phyloP scores from a whole-genome alignment of 2,329 filamentous ascomycete species.

The Diplodia corticola region DNA sequence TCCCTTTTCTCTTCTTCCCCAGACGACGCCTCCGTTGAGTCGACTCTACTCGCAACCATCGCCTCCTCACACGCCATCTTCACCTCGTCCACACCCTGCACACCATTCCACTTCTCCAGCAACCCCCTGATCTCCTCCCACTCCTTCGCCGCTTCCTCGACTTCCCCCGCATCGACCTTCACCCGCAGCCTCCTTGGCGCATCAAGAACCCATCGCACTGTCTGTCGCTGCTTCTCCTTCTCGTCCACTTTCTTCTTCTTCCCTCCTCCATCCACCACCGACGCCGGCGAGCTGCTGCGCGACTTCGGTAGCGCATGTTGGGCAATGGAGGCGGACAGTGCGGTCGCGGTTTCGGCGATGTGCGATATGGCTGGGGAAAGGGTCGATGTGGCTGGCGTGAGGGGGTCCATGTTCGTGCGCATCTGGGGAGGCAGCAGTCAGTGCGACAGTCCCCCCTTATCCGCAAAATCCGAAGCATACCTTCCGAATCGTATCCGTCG shows the following conservation, averaged over 20 bases:
- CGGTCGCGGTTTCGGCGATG: constrained; percentile 63
- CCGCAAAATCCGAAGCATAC: constrained; percentile 38
- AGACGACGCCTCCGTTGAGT: background rate
- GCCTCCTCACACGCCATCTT: constrained; percentile 38
- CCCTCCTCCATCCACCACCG: too few species aligned
- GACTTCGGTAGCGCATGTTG: constrained; percentile 26
- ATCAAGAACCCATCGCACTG: constrained; percentile 63
- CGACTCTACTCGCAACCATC: background rate
- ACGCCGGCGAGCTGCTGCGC: constrained; percentile 6
- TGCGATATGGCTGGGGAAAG: constrained; percentile 72
- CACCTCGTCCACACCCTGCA: constrained; percentile 45
- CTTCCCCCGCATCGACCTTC: constrained; percentile 60
- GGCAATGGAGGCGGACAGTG: constrained; percentile 43
- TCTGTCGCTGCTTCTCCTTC: constrained; percentile 50
- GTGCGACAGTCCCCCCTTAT: background rate
- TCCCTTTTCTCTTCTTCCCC: background rate
- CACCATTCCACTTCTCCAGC: constrained; percentile 47
- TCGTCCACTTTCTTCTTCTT: constrained; percentile 30
- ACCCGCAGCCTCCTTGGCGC: constrained; percentile 60
- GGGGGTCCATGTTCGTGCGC: constrained; percentile 76
- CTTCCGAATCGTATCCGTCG: constrained; percentile 91
- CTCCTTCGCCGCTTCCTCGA: constrained; percentile 59
- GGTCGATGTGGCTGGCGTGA: constrained; percentile 72
- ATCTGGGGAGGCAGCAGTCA: constrained; percentile 56
- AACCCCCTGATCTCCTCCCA: constrained; percentile 46